Evolutionary conservation across 306 rosid genomes (phyloP).

Genomic region (Inga laurina): DNA sequence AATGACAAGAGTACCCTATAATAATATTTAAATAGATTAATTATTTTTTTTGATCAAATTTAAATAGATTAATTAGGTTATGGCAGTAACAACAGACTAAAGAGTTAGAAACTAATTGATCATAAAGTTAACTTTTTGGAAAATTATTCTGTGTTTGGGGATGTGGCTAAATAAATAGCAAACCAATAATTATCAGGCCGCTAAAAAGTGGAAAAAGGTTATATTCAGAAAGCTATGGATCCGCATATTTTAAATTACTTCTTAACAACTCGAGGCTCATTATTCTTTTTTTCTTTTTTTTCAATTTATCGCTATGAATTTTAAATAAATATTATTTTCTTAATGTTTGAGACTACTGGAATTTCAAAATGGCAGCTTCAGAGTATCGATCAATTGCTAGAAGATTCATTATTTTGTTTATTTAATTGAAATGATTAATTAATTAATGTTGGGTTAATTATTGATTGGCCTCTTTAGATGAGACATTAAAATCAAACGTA

Average conservation of each 20-base stretch:
- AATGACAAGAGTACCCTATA: constrained; percentile 11
- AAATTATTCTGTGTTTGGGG: constrained; percentile 15
- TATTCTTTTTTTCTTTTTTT: neutral
- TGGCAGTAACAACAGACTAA: neutral
- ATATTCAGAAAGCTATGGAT: neutral
- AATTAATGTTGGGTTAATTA: neutral
- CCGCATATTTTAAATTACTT: neutral
- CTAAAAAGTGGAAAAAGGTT: constrained; percentile 15
- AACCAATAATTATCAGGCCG: neutral
- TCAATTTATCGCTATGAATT: neutral
- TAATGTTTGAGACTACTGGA: neutral
- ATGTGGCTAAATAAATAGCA: neutral
- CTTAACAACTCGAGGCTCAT: neutral
- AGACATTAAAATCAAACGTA: neutral
- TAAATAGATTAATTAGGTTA: neutral
- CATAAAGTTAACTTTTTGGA: constrained; percentile 27
- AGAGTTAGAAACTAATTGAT: neutral
- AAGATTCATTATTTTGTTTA: neutral
- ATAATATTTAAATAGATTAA: neutral
- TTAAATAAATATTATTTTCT: neutral
- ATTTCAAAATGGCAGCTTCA: neutral
- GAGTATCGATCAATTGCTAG: neutral
- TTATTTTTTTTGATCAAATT: too few relatives aligned
- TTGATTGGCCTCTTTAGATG: neutral
- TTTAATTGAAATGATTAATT: neutral